Evolutionary conservation across 305 asterid genomes (phyloP), one percentile per base, ranked within the genome.

Genomic region (Andrographis paniculata): DNA sequence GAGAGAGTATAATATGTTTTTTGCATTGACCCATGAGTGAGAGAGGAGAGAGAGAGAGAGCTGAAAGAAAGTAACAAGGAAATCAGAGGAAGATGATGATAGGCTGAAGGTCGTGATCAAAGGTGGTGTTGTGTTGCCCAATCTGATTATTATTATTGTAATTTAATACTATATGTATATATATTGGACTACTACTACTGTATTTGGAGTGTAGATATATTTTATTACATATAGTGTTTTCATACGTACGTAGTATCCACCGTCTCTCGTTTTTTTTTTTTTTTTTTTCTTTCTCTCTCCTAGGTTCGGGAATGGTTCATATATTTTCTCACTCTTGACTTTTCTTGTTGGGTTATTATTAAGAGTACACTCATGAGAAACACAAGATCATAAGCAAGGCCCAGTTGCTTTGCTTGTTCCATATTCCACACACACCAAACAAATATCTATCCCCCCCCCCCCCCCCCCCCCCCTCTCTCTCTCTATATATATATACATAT

Each of bases 1-100:
- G n/a, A 11, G 38, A 2, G 9, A 33, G n/a, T n/a, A 11, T 2
- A 9, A 2, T 33, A 11, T 9, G n/a, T n/a, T n/a, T n/a, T n/a
- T 53, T 45, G 39, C 39, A 33, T 12, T 33, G 13, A 33, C 39
- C 39, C 39, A 33, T n/a, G 39, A 33, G 39, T 33, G 39, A 27
- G 33, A 27, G 3, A 33, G 39, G 13, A n/a, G 39, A 33, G 39
- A 33, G 39, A 33, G 39, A 14, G 12, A 33, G n/a, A 9, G 0
- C 1, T 1, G 8, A 37, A 37, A n/a, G 17, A 13, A 9, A 13
- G 17, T 1, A n/a, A 5, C 14, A 17, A n/a, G 42, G 17, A 13
- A 13, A 37, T 13, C 42, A 37, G 17, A 13, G 16, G n/a, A n/a
- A n/a, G 39, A 37, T 13, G 42, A 37, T 3, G 14, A 37, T 37